Conservation (phyloP, 257 asterid species). For the Catharanthus roseus region DNA sequence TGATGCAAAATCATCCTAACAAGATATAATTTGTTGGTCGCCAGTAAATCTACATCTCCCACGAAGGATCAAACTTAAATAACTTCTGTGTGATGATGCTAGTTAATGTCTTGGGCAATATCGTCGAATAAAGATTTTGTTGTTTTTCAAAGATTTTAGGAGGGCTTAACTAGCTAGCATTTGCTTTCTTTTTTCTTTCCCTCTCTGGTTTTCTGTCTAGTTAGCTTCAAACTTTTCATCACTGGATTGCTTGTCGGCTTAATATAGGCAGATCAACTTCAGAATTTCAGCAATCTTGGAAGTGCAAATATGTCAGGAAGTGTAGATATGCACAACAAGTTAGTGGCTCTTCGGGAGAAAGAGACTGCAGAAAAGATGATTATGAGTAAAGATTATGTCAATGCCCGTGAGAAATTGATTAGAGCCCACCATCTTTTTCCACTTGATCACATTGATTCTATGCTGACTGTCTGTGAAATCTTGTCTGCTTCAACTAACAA, state of each 20-base stretch:
- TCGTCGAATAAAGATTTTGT: neutral
- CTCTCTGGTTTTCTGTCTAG: neutral
- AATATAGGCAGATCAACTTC: neutral
- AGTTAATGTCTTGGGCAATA: neutral
- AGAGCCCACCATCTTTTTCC: slow-evolving; percentile 14
- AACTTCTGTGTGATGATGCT: neutral
- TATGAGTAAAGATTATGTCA: slow-evolving; percentile 12
- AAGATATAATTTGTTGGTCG: neutral
- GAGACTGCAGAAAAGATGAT: slow-evolving; percentile 18
- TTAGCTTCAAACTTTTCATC: neutral
- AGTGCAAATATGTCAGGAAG: slow-evolving; percentile 5
- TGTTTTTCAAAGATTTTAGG: neutral
- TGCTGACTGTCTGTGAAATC: slow-evolving; percentile 18
- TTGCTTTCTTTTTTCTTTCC: no score
- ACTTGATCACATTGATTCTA: slow-evolving; percentile 10
- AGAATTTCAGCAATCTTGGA: neutral
- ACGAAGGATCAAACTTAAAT: neutral
- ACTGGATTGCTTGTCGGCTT: neutral
- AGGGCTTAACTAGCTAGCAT: neutral
- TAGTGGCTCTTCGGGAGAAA: slow-evolving; percentile 18
- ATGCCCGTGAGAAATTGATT: slow-evolving; percentile 15
- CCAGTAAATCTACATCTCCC: neutral
- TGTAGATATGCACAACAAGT: slow-evolving; percentile 4
- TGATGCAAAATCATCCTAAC: neutral
- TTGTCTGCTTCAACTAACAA: slow-evolving; percentile 11